These are phyloP conservation scores for Daldinia childiae DNA, from an alignment of 495 filamentous ascomycete species.

Conservation along the genomic window DNA sequence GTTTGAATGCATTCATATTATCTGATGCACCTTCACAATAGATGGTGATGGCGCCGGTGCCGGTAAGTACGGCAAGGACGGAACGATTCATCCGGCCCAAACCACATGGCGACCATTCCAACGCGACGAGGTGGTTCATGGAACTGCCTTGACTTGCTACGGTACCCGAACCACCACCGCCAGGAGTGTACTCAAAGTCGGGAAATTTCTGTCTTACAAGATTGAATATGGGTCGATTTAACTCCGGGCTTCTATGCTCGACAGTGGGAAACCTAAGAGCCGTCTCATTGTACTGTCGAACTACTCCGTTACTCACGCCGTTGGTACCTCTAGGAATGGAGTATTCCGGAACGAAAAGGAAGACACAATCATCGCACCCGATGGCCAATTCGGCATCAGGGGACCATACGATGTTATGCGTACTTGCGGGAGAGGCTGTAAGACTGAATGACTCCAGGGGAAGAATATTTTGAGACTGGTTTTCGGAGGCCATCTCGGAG, in stretches of 20 bases:
- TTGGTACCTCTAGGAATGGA: conserved; percentile 30
- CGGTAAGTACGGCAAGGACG: conserved; percentile 54
- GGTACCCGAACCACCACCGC: conserved; percentile 54
- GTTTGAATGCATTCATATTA: conserved; percentile 24
- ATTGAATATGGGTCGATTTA: conserved; percentile 43
- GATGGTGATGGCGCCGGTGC: conserved; percentile 52
- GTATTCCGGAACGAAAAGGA: conserved; percentile 58
- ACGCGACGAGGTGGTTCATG: conserved; percentile 57
- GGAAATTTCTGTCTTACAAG: conserved; percentile 32
- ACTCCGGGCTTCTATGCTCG: conserved; percentile 34
- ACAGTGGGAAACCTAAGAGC: conserved; percentile 45
- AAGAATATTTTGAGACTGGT: conserved; percentile 38
- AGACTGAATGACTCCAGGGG: conserved; percentile 57
- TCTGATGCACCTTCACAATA: conserved; percentile 54
- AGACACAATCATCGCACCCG: conserved; percentile 58
- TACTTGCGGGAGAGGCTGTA: conserved; percentile 52
- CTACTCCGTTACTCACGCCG: background rate
- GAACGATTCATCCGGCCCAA: conserved; percentile 56
- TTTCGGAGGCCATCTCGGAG: conserved; percentile 22
- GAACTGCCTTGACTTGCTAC: conserved; percentile 57
- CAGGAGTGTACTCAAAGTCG: conserved; percentile 40
- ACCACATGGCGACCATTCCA: conserved; percentile 58
- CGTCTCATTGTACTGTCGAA: conserved; percentile 41
- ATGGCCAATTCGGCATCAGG: conserved; percentile 60
- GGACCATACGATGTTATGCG: conserved; percentile 58